Conservation (phyloP, 176 grass and related monocot species). For the Cymbopogon citratus region DNA sequence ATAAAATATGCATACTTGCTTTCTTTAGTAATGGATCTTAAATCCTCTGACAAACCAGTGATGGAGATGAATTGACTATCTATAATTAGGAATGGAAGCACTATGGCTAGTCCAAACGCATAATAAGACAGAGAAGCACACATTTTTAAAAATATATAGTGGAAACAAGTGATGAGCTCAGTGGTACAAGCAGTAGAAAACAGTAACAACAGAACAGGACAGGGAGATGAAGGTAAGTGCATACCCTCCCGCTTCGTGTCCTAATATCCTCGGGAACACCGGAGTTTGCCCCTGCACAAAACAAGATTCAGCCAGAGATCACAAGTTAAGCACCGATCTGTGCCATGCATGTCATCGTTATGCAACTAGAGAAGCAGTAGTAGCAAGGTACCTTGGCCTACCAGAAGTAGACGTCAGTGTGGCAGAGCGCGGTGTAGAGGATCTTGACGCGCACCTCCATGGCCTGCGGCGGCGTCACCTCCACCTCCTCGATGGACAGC, state of each 20-base stretch:
- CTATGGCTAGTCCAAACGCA: neutral
- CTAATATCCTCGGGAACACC: constrained; percentile 84
- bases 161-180: neutral
- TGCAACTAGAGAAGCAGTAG: neutral
- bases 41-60: neutral
- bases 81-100: neutral
- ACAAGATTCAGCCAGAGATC: neutral
- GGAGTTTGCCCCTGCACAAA: constrained; percentile 69
- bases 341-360: neutral
- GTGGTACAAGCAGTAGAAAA: neutral
- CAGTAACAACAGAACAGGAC: neutral
- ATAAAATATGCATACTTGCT: constrained; percentile 14
- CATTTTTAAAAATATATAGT: neutral
- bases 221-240: neutral
- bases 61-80: neutral
- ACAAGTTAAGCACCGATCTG: neutral
- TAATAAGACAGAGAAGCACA: neutral
- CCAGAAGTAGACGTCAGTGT: constrained; percentile 98
- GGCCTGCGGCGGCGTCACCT: constrained; percentile 77
- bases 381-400: constrained; percentile 63
- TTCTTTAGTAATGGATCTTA: neutral
- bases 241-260: constrained; percentile 95
- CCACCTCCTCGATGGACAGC: constrained; percentile 75
- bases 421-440: constrained; percentile 76
- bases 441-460: constrained; percentile 91